phyloP scores from a whole-genome alignment of 106 monocot species.

The Phalaenopsis equestris region DNA sequence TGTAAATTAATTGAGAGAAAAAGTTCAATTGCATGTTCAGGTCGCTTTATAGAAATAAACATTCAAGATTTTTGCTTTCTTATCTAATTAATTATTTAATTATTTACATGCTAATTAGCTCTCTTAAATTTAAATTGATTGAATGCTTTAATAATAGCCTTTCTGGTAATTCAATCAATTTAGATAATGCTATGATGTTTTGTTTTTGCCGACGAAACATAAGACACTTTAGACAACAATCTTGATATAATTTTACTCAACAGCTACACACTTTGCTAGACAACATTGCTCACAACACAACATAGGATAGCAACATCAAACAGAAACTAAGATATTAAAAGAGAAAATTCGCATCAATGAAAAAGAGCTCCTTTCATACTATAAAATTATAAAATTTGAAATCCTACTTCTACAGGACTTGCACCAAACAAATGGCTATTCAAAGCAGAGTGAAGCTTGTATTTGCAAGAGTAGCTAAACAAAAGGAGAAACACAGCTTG shows the following conservation, averaged over 20 bases:
- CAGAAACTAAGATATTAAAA: not conserved
- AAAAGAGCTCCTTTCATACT: not conserved
- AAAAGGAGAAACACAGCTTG: not conserved
- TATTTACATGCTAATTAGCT: no score
- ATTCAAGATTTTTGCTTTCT: not conserved
- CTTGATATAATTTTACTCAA: not conserved
- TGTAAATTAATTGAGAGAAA: not conserved
- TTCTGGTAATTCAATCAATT: not conserved
- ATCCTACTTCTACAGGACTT: not conserved
- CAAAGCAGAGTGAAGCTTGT: no score
- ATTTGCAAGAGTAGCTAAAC: no score
- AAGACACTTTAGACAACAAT: not conserved
- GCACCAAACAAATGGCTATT: not conserved
- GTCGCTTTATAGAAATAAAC: not conserved
- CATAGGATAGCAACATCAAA: not conserved
- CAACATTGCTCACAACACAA: not conserved
- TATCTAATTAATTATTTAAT: slow-evolving; percentile 1
- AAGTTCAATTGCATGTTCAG: not conserved
- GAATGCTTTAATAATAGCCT: not conserved
- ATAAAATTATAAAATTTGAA: not conserved
- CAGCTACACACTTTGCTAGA: not conserved
- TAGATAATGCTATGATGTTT: not conserved
- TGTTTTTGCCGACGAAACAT: not conserved
- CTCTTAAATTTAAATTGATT: no score
- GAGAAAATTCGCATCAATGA: not conserved